Conservation (phyloP, 2,329 filamentous ascomycete genomes). For the Plenodomus lindquistii region DNA sequence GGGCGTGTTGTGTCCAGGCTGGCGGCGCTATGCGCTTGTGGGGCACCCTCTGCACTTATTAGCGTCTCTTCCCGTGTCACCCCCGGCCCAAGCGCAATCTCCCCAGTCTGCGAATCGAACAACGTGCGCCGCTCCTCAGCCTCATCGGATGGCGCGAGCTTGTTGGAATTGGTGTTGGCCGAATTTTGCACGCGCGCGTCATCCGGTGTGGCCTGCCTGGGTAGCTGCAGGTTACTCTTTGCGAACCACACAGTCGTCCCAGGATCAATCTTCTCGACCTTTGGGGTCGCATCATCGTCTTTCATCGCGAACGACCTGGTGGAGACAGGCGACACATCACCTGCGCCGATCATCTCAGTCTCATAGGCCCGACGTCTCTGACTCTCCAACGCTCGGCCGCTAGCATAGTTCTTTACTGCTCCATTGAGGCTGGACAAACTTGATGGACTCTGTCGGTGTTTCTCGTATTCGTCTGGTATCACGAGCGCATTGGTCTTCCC, state of each 20-base stretch:
- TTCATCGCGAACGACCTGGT: constrained; percentile 9
- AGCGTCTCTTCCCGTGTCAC: neutral
- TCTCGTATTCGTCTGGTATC: neutral
- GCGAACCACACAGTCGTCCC: constrained; percentile 12
- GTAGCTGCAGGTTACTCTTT: constrained; percentile 15
- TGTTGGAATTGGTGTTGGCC: neutral
- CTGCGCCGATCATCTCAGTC: constrained; percentile 25
- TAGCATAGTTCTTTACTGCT: neutral
- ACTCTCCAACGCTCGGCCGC: neutral
- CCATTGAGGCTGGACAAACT: neutral
- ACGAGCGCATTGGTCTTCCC: neutral
- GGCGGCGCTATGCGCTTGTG: neutral
- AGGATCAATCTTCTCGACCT: constrained; percentile 1
- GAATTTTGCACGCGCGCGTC: neutral
- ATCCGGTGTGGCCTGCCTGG: constrained; percentile 2
- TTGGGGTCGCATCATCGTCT: constrained; percentile 8
- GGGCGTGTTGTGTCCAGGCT: constrained; percentile 2
- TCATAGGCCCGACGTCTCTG: constrained; percentile 20
- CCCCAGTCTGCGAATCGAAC: neutral
- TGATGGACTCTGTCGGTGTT: neutral
- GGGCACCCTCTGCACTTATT: neutral
- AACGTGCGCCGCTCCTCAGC: neutral
- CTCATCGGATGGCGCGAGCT: neutral
- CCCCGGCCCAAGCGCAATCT: constrained; percentile 1
- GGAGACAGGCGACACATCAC: constrained; percentile 33